Evolutionary conservation across 2,329 filamentous ascomycete species (phyloP).

Genomic region (Penicillium sp.): DNA sequence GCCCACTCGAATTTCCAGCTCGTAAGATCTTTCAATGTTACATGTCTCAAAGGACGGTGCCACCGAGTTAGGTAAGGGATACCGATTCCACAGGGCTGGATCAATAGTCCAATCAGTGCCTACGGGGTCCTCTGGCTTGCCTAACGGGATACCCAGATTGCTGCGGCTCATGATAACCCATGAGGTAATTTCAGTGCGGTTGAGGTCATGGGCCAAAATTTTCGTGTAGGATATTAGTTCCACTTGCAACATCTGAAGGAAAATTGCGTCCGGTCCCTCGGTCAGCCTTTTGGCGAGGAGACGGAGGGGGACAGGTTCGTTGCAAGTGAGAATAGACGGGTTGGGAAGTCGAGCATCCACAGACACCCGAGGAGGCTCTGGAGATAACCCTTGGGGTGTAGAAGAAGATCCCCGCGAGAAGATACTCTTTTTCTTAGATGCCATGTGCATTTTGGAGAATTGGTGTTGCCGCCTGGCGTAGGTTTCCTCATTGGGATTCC

Average conservation of each 20-base stretch:
- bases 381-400: conserved; percentile 30
- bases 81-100: conserved; percentile 67
- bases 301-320: conserved; percentile 76
- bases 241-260: conserved; percentile 75
- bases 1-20: conserved; percentile 77
- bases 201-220: conserved; percentile 73
- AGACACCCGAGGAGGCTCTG: conserved; percentile 58
- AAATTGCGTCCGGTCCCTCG: conserved; percentile 66
- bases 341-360: conserved; percentile 84
- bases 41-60: conserved; percentile 85
- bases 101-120: conserved; percentile 70
- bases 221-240: conserved; percentile 76
- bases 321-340: conserved; percentile 85
- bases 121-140: conserved; percentile 55
- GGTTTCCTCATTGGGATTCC: conserved; percentile 68
- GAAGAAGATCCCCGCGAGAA: conserved; percentile 50
- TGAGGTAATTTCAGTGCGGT: conserved; percentile 65
- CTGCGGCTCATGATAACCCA: conserved; percentile 73
- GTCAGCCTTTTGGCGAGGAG: conserved; percentile 75
- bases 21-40: conserved; percentile 78
- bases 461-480: conserved; percentile 74
- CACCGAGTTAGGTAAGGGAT: conserved; percentile 76
- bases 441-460: conserved; percentile 45
- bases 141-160: conserved; percentile 70
- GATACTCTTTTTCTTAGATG: conserved; percentile 56